Evolutionary conservation across 2,329 filamentous ascomycete species (phyloP), one percentile per base, ranked within the genome.

Genomic region (Emergomyces africanus): DNA sequence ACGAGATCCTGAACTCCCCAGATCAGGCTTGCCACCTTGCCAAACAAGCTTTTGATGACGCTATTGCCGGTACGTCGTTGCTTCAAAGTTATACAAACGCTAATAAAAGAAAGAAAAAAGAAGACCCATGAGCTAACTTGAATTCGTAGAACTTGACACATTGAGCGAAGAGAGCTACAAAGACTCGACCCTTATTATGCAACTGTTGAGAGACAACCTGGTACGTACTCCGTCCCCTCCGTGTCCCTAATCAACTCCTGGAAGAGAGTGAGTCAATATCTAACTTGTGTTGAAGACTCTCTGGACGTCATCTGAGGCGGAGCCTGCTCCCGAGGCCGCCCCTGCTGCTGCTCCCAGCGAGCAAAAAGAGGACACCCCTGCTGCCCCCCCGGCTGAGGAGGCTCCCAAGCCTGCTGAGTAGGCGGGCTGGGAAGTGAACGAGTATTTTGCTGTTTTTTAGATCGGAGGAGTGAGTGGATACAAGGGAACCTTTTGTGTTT

Each of bases 91-190:
- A 28, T 39, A 53, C n/a, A 49, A n/a, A 48, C 18, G n/a, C 41
- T 30, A n/a, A 5, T 25, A 20, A 37, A 12, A 23, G 23, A 48
- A 1, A n/a, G 10, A 33, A 20, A 44, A 12, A 28, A 30, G 41
- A 1, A 4, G n/a, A 50, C 54, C n/a, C 23, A 37, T 51, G 44
- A 61, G 66, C 64, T 71, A 68, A 67, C 28, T 51, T 58, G 2
- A 18, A 56, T 49, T 54, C 57, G 23, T 72, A 90, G 90, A 96
- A 82, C 89, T 96, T 67, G 91, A 96, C 77, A 96, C 91, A 68
- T 82, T 96, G 68, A 95, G 89, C 75, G 91, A 96, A 85, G 91
- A 96, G 83, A 95, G 89, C 84, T 96, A 96, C 88, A 95, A 95
- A 85, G 91, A 96, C 81, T 95, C 90, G 53, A 96, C 91, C 64